Evolutionary conservation across 148 eudicot species (phyloP).

Genomic region (Nepenthes mirabilis): DNA sequence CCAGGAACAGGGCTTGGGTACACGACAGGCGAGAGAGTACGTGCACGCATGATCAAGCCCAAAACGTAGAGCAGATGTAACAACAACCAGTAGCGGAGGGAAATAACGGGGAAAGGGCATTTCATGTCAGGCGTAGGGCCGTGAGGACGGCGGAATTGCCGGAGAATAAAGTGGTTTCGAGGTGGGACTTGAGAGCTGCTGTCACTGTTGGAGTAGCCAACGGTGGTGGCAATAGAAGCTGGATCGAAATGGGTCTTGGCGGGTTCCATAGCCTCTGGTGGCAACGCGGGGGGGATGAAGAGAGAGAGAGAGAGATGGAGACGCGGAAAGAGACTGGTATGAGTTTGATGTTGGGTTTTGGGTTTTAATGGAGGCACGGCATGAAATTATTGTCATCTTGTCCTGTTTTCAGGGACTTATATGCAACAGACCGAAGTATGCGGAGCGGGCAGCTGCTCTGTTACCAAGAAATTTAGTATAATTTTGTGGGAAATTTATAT

Average conservation of each 20-base stretch:
- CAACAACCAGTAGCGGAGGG: conserved; percentile 36
- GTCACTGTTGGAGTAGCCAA: conserved; percentile 7
- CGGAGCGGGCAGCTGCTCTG: too few species aligned
- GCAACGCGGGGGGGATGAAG: too few species aligned
- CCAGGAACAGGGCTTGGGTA: conserved; percentile 45
- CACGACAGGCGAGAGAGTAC: conserved; percentile 37
- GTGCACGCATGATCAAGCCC: conserved; percentile 41
- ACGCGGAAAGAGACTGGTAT: too few species aligned
- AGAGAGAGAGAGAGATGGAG: too few species aligned
- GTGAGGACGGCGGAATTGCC: neutral
- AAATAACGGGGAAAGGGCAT: conserved; percentile 12
- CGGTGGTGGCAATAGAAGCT: neutral
- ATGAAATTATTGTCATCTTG: too few species aligned
- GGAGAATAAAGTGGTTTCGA: neutral
- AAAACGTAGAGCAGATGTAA: conserved; percentile 33
- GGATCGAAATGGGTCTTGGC: neutral
- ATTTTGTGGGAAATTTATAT: too few species aligned
- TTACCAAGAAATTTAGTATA: too few species aligned
- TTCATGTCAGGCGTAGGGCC: too few species aligned
- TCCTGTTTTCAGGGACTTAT: too few species aligned
- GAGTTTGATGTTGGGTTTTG: too few species aligned
- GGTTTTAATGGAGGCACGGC: too few species aligned
- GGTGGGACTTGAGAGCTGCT: conserved; percentile 3
- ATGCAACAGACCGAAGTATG: too few species aligned
- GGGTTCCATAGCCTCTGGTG: neutral